phyloP scores from a whole-genome alignment of 129 eudicot genomes.

The Lactuca saligna region DNA sequence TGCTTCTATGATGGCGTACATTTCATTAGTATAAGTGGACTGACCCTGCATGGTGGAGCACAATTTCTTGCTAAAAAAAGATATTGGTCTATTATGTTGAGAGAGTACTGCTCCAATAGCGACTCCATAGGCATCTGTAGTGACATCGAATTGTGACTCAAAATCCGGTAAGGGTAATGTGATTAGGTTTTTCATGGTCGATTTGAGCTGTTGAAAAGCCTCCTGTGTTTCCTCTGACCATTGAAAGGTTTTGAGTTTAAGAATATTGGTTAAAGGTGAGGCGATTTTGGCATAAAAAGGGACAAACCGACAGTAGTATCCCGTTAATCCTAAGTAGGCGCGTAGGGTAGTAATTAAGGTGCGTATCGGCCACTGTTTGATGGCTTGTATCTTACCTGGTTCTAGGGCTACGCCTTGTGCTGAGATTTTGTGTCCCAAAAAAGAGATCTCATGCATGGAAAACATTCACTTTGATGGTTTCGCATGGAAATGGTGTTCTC shows the following conservation, averaged over 20 bases:
- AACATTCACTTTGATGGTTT: neutral
- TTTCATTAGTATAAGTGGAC: neutral
- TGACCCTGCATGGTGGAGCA: neutral
- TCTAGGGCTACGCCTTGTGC: neutral
- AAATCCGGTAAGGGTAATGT: neutral
- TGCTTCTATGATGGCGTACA: neutral
- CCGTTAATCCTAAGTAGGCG: neutral
- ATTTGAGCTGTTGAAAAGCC: neutral
- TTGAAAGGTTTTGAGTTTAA: neutral
- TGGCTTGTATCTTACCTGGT: neutral
- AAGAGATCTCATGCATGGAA: neutral
- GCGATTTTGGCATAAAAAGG: neutral
- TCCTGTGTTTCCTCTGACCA: neutral
- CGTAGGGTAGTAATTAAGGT: neutral
- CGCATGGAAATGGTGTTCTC: neutral
- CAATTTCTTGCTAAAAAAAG: neutral
- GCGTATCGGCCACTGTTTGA: neutral
- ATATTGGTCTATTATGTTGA: neutral
- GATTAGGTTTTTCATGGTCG: neutral
- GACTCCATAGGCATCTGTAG: neutral
- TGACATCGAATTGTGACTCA: neutral
- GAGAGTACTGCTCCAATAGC: neutral
- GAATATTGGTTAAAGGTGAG: neutral
- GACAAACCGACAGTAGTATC: neutral
- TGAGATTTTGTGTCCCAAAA: conserved; percentile 4